These are phyloP conservation scores for Globisporangium splendens DNA, from an alignment of 352 stramenopile species.

Conservation along the genomic window DNA sequence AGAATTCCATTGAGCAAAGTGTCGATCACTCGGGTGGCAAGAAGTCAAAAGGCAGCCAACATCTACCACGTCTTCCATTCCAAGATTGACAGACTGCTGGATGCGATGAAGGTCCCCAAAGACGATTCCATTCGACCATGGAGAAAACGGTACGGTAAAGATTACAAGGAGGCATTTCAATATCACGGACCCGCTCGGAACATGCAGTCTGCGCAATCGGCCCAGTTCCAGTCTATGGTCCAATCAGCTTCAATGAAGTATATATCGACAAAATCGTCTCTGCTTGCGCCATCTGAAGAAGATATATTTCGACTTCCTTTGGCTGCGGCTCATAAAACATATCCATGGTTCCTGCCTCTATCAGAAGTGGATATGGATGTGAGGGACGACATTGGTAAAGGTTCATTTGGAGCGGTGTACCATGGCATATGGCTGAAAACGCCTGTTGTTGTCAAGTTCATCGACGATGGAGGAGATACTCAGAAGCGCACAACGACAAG, in stretches of 20 bases:
- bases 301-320: too few species aligned
- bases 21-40: neutral
- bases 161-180: neutral
- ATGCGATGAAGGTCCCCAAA: neutral
- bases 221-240: too few species aligned
- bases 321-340: too few species aligned
- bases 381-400: neutral
- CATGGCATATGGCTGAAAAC: constrained; percentile 1
- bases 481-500: neutral
- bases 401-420: neutral
- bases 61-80: constrained; percentile 1
- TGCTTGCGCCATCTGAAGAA: too few species aligned
- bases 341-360: too few species aligned
- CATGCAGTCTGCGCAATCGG: too few species aligned
- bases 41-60: constrained; percentile 1
- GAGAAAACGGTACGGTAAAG: neutral
- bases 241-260: too few species aligned
- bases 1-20: neutral
- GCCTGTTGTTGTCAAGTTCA: constrained; percentile 9
- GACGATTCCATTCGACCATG: neutral
- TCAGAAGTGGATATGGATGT: too few species aligned
- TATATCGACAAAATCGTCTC: too few species aligned
- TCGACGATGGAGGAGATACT: neutral
- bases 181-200: too few species aligned
- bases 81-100: constrained; percentile 7